Percentiles rank a stretch among this genome's conserved stretches.
These are phyloP conservation scores for Aristolochia contorta DNA, from an alignment of 164 flowering plant species.

Conservation along the genomic window DNA sequence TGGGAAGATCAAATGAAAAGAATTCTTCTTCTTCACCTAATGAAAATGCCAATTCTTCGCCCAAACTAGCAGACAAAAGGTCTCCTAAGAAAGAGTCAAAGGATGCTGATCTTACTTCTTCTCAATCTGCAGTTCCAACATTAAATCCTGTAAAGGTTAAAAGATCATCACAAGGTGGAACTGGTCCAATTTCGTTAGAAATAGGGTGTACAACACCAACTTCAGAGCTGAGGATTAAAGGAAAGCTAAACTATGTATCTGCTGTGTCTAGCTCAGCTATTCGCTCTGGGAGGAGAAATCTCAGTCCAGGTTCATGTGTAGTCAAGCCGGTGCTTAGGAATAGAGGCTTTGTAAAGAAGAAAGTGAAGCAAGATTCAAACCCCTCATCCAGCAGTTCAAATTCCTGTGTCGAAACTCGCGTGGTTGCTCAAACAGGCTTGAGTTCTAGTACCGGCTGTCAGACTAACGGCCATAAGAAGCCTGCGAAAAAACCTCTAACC, in stretches of 20 bases:
- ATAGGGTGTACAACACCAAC: slow-evolving; percentile 11
- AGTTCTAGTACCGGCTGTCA: slow-evolving; percentile 13
- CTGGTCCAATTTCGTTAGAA: slow-evolving; percentile 15
- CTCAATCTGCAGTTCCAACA: slow-evolving; percentile 5
- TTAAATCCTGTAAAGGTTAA: slow-evolving; percentile 12
- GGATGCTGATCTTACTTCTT: slow-evolving; percentile 14
- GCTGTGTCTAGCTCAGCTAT: slow-evolving; percentile 15
- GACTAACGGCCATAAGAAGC: slow-evolving; percentile 10
- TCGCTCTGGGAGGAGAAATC: slow-evolving; percentile 19
- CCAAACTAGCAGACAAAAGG: slow-evolving; percentile 13
- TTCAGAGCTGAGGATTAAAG: slow-evolving; percentile 10
- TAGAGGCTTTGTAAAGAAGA: slow-evolving; percentile 40
- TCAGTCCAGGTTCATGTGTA: slow-evolving; percentile 16
- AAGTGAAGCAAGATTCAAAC: slow-evolving; percentile 26
- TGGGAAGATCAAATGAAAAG: slow-evolving; percentile 14
- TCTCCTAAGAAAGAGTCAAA: slow-evolving; percentile 11
- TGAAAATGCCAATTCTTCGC: slow-evolving; percentile 5
- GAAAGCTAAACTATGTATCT: slow-evolving; percentile 11
- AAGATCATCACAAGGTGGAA: slow-evolving; percentile 14
- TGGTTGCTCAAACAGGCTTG: slow-evolving; percentile 9
- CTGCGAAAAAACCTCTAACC: slow-evolving; percentile 18
- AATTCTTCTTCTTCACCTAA: slow-evolving; percentile 13
- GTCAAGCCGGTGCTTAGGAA: slow-evolving; percentile 32
- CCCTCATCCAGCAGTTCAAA: slow-evolving; percentile 17
- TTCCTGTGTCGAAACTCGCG: slow-evolving; percentile 7